phyloP scores from a whole-genome alignment of 2,329 filamentous ascomycete genomes.

The Arthroderma sp. region DNA sequence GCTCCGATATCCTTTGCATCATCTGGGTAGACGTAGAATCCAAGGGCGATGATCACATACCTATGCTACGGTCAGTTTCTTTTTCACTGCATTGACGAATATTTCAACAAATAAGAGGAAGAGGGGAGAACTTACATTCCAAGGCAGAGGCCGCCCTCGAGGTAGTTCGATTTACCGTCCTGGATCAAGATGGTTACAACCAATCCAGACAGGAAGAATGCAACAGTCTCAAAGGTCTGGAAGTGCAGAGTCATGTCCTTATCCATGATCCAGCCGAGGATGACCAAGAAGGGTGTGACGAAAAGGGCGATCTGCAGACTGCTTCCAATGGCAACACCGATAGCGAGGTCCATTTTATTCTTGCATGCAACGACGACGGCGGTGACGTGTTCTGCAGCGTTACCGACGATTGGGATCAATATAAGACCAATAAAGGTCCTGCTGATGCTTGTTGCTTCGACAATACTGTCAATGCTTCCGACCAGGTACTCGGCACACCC shows the following conservation, averaged over 20 bases:
- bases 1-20: constrained; percentile 17
- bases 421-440: constrained; percentile 73
- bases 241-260: constrained; percentile 68
- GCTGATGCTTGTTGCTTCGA: constrained; percentile 57
- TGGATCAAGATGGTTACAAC: constrained; percentile 64
- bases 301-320: constrained; percentile 74
- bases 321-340: constrained; percentile 70
- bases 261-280: constrained; percentile 66
- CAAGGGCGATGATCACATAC: constrained; percentile 37
- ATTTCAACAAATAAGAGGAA: no score
- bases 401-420: constrained; percentile 66
- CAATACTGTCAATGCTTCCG: constrained; percentile 61
- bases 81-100: neutral
- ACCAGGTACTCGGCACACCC: constrained; percentile 68
- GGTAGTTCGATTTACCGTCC: constrained; percentile 73
- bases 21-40: constrained; percentile 40
- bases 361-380: constrained; percentile 67
- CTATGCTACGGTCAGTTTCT: constrained; percentile 16
- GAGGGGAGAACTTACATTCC: constrained; percentile 36
- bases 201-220: constrained; percentile 62
- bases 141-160: constrained; percentile 63
- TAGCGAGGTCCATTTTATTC: constrained; percentile 56
- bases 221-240: constrained; percentile 66
- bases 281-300: constrained; percentile 67
- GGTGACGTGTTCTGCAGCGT: constrained; percentile 70